Percentiles rank a stretch among this genome's conserved stretches.
These are phyloP conservation scores for Yamadazyma siamensis DNA, from an alignment of 1,139 yeast genomes.

Conservation along the genomic window DNA sequence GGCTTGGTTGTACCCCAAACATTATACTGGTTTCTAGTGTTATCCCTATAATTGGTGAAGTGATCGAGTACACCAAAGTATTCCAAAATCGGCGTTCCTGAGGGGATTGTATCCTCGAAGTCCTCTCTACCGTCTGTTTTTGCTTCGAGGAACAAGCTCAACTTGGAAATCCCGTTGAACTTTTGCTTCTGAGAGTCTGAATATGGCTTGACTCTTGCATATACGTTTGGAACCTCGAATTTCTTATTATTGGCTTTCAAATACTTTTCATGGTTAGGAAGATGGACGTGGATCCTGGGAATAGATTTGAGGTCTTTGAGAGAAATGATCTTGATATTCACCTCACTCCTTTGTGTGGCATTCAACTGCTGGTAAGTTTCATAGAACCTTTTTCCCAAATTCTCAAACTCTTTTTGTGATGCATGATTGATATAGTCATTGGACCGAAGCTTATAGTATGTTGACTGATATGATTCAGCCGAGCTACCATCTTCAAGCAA, in stretches of 20 bases:
- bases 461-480: conserved; percentile 49
- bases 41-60: conserved; percentile 57
- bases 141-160: conserved; percentile 54
- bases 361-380: conserved; percentile 6
- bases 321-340: conserved; percentile 22
- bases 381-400: conserved; percentile 21
- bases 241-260: conserved; percentile 23
- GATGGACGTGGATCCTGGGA: conserved; percentile 27
- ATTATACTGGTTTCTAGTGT: conserved; percentile 72
- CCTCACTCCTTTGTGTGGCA: conserved; percentile 11
- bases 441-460: conserved; percentile 44
- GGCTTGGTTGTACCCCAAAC: conserved; percentile 86
- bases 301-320: conserved; percentile 25
- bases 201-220: conserved; percentile 42
- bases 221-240: conserved; percentile 22
- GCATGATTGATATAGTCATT: conserved; percentile 47
- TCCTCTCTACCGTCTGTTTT: conserved; percentile 7
- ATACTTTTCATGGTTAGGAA: conserved; percentile 35
- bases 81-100: conserved; percentile 57
- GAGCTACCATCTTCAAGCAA: conserved; percentile 39
- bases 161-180: conserved; percentile 69
- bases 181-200: conserved; percentile 57
- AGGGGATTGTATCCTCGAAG: conserved; percentile 30
- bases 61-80: conserved; percentile 71
- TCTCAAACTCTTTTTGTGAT: conserved; percentile 23